A percentile compares a stretch with the other conserved stretches of the same genome.
Evolutionary conservation across 768 basidiomycete species (phyloP).

Genomic region (Collybia sp.): DNA sequence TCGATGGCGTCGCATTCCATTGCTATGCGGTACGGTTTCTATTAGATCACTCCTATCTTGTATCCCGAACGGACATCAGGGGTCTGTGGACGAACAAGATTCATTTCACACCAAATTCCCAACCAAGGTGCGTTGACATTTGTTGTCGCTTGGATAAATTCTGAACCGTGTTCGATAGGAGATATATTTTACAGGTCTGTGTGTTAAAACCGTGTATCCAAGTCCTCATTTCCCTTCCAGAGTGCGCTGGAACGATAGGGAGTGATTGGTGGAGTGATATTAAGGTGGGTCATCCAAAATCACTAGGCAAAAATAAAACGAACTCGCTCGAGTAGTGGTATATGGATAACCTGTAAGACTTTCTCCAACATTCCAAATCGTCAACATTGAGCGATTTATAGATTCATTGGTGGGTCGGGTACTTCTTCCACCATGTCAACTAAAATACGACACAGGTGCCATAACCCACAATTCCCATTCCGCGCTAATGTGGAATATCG

Average conservation of each 20-base stretch:
- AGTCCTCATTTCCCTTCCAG: constrained; percentile 17
- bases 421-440: constrained; percentile 7
- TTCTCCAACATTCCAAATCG: too few relatives aligned
- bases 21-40: constrained; percentile 44
- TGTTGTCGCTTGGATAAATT: not conserved
- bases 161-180: constrained; percentile 16
- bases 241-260: constrained; percentile 60
- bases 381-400: not conserved
- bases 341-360: constrained; percentile 17
- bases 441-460: constrained; percentile 22
- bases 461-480: constrained; percentile 34
- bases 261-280: constrained; percentile 76
- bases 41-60: not conserved
- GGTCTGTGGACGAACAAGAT: constrained; percentile 47
- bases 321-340: constrained; percentile 12
- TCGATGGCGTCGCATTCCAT: constrained; percentile 69
- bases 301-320: not conserved
- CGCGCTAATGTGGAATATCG: constrained; percentile 64
- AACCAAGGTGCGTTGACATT: constrained; percentile 33
- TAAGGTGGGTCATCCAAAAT: constrained; percentile 39
- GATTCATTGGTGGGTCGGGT: constrained; percentile 14
- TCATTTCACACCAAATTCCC: constrained; percentile 53
- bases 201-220: not conserved
- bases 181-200: constrained; percentile 36
- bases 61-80: constrained; percentile 22